Conservation (phyloP, 768 basidiomycete species). For the Steccherinum ochraceum region DNA sequence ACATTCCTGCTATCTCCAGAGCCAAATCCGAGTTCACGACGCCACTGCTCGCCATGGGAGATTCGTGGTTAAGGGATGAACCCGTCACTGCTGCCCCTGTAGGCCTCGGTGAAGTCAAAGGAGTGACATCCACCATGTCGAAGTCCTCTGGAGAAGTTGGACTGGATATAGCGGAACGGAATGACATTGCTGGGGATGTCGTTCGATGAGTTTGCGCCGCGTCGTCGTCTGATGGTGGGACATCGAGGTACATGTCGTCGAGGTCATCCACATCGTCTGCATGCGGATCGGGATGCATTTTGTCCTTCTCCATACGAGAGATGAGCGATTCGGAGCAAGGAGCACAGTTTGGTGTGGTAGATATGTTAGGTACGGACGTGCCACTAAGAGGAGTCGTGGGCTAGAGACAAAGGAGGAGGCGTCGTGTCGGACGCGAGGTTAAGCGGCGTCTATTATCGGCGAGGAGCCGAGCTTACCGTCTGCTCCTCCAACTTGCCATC, state of each 20-base stretch:
- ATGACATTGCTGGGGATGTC: neutral
- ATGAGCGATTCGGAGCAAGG: neutral
- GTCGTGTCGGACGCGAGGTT: too few relatives aligned
- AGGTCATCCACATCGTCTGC: neutral
- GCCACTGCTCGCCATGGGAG: neutral
- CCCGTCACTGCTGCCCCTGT: neutral
- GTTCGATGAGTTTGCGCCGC: neutral
- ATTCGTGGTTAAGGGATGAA: neutral
- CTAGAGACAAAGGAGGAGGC: neutral
- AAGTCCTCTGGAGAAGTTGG: neutral
- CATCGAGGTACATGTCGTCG: neutral
- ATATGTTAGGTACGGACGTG: neutral
- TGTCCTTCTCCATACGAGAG: neutral
- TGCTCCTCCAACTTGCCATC: too few relatives aligned
- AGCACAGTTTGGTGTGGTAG: neutral
- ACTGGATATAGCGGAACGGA: neutral
- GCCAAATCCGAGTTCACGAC: slow-evolving; percentile 7
- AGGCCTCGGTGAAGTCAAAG: neutral
- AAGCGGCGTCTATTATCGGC: neutral
- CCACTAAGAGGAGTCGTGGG: neutral
- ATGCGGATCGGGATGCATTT: neutral
- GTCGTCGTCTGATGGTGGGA: neutral
- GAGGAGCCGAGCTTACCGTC: too few relatives aligned
- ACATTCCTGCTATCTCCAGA: slow-evolving; percentile 36
- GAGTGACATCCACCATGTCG: neutral